Percentiles rank a stretch among this genome's conserved stretches.
Evolutionary conservation across 257 asterid species (phyloP).

Genomic region (Solanum gracilifrons): DNA sequence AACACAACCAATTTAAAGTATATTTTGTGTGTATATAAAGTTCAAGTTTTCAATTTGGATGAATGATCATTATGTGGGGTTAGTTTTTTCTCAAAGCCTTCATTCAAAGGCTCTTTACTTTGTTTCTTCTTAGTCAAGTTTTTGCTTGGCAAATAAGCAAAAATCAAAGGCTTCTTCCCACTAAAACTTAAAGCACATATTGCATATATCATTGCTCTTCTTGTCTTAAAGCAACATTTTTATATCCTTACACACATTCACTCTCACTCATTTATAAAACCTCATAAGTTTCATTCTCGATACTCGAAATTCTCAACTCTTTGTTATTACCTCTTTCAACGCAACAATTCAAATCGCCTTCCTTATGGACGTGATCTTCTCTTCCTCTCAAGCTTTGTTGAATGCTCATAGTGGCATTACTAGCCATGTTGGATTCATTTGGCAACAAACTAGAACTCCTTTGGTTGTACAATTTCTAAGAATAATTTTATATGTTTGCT

Average conservation of each 20-base stretch:
- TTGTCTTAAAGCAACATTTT: neutral
- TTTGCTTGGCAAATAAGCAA: neutral
- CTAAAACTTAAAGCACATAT: neutral
- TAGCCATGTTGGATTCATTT: constrained; percentile 16
- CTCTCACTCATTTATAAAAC: neutral
- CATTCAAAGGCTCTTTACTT: neutral
- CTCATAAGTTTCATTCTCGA: neutral
- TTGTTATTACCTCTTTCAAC: neutral
- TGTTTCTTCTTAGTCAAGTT: neutral
- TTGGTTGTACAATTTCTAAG: constrained; percentile 36
- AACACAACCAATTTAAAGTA: neutral
- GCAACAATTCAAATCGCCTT: neutral
- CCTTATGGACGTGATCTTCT: neutral
- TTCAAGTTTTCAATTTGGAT: neutral
- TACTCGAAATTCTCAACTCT: neutral
- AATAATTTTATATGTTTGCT: constrained; percentile 24
- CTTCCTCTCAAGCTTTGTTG: neutral
- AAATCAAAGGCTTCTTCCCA: neutral
- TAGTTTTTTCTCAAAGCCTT: neutral
- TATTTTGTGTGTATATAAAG: neutral
- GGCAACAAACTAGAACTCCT: constrained; percentile 14
- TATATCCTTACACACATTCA: neutral
- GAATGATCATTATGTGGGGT: neutral
- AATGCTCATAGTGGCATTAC: constrained; percentile 9
- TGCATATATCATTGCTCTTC: neutral